Evolutionary conservation across 2,329 filamentous ascomycete genomes (phyloP).

Genomic region (Trichoderma sp.): DNA sequence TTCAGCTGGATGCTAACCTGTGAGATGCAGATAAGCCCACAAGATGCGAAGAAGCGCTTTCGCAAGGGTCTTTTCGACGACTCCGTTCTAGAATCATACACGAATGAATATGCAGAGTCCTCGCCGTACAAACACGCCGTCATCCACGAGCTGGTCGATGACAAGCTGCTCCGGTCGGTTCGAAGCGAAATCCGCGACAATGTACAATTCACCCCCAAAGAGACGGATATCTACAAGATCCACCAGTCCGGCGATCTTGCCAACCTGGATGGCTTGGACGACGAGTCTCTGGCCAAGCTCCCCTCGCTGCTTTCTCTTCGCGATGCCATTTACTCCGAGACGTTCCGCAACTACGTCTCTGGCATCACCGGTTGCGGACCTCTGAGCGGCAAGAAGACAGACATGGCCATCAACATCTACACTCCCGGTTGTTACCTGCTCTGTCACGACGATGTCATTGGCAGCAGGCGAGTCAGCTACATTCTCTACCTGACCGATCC

Average conservation of each 20-base stretch:
- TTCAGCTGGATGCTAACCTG: slow-evolving; percentile 21
- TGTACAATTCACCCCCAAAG: slow-evolving; percentile 95
- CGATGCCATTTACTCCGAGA: slow-evolving; percentile 87
- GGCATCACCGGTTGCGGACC: slow-evolving; percentile 83
- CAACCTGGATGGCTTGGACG: slow-evolving; percentile 91
- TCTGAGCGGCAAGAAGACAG: slow-evolving; percentile 89
- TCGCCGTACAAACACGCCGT: slow-evolving; percentile 88
- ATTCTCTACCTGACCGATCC: slow-evolving; percentile 96
- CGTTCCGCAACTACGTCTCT: slow-evolving; percentile 87
- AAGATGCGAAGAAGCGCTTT: slow-evolving; percentile 61
- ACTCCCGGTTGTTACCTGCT: slow-evolving; percentile 93
- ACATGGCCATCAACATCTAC: slow-evolving; percentile 99
- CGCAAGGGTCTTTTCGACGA: slow-evolving; percentile 66
- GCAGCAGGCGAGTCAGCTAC: slow-evolving; percentile 93
- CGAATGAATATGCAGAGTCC: slow-evolving; percentile 62
- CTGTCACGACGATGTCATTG: slow-evolving; percentile 98
- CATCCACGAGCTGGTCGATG: slow-evolving; percentile 78
- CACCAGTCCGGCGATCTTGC: slow-evolving; percentile 97
- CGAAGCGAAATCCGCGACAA: slow-evolving; percentile 87
- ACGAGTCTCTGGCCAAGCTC: slow-evolving; percentile 79
- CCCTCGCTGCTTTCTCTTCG: slow-evolving; percentile 90
- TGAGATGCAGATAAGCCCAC: slow-evolving; percentile 46
- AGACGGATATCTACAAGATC: slow-evolving; percentile 99
- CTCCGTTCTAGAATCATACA: slow-evolving; percentile 59
- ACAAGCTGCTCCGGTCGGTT: slow-evolving; percentile 79